Percentiles rank a stretch among this genome's conserved stretches.
These are phyloP conservation scores for Candida oleophila DNA, from an alignment of 805 yeast genomes.

Conservation along the genomic window DNA sequence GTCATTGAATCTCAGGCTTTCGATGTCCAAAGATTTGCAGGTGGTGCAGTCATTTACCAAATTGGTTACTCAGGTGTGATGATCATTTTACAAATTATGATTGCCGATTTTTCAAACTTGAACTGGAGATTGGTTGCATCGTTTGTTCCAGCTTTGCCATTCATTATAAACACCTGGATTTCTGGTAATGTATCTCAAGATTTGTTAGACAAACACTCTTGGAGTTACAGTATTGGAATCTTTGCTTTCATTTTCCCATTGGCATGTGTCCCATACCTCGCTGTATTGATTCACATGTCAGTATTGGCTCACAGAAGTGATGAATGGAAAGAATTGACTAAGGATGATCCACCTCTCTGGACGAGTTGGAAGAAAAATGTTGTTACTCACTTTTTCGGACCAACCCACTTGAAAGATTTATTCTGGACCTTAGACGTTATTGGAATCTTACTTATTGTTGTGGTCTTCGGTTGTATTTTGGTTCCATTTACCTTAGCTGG, in stretches of 20 bases:
- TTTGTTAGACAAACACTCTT: slow-evolving; percentile 9
- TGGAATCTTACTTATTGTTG: slow-evolving; percentile 32
- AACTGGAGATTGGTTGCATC: slow-evolving; percentile 17
- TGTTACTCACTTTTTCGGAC: neutral
- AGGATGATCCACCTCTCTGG: slow-evolving; percentile 11
- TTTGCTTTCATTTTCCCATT: slow-evolving; percentile 23
- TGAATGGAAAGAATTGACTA: slow-evolving; percentile 14
- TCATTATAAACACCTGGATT: slow-evolving; percentile 20
- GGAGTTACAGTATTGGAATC: slow-evolving; percentile 21
- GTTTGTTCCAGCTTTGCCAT: slow-evolving; percentile 16
- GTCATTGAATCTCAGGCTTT: slow-evolving; percentile 29
- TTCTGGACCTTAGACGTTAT: slow-evolving; percentile 35
- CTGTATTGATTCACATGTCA: slow-evolving; percentile 15
- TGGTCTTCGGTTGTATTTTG: slow-evolving; percentile 31
- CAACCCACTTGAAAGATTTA: slow-evolving; percentile 7
- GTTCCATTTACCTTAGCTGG: slow-evolving; percentile 37
- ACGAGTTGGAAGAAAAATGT: slow-evolving; percentile 5
- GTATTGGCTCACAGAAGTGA: slow-evolving; percentile 15
- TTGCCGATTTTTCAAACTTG: slow-evolving; percentile 18
- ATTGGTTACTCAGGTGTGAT: slow-evolving; percentile 18
- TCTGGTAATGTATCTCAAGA: slow-evolving; percentile 17
- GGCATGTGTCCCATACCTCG: slow-evolving; percentile 15
- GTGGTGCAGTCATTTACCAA: slow-evolving; percentile 25
- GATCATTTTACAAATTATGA: slow-evolving; percentile 13
- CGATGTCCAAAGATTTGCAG: slow-evolving; percentile 26